Evolutionary conservation across 257 asterid species (phyloP).

Genomic region (Solanum etuberosum): DNA sequence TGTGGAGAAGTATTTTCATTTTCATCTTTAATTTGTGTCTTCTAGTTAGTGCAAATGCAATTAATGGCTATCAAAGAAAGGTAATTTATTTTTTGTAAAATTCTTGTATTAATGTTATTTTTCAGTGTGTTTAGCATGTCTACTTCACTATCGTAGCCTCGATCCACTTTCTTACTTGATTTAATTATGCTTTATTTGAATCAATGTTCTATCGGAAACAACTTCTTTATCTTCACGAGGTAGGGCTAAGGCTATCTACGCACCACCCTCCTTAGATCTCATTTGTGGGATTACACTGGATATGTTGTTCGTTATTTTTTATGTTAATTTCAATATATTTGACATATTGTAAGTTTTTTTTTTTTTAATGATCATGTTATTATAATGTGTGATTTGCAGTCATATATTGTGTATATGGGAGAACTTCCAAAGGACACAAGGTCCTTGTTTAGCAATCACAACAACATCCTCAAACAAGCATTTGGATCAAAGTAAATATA

Average conservation of each 20-base stretch:
- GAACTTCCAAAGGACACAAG: background rate
- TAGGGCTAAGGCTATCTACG: background rate
- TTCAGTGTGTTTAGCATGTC: background rate
- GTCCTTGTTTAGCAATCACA: background rate
- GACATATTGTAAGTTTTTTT: background rate
- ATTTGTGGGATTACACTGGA: background rate
- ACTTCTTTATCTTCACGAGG: background rate
- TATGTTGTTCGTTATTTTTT: background rate
- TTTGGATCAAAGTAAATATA: conserved; percentile 3
- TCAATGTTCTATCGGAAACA: background rate
- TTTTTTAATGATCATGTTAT: background rate
- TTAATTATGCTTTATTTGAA: background rate
- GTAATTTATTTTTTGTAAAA: background rate
- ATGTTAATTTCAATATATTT: background rate
- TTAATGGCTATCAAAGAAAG: background rate
- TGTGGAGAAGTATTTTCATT: background rate
- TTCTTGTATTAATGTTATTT: background rate
- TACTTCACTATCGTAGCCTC: background rate
- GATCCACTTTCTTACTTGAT: background rate
- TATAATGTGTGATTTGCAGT: background rate
- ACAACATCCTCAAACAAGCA: background rate
- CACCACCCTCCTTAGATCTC: rapidly evolving
- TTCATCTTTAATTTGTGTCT: background rate
- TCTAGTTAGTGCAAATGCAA: background rate
- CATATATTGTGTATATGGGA: conserved; percentile 11